These are phyloP conservation scores for Mycena chlorophos DNA, from an alignment of 768 basidiomycete species.

Conservation along the genomic window DNA sequence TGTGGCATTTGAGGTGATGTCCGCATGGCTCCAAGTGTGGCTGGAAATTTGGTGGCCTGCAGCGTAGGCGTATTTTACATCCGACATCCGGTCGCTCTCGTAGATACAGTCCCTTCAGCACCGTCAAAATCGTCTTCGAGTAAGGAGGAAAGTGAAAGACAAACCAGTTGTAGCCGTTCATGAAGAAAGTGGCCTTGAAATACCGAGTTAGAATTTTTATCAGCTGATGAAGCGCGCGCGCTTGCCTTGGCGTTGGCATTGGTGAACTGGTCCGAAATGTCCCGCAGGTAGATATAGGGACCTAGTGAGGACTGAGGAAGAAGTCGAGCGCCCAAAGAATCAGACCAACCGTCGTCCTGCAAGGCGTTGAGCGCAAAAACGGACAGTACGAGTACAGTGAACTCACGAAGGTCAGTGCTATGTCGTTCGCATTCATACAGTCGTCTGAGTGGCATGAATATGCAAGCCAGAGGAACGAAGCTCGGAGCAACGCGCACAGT, in stretches of 20 bases:
- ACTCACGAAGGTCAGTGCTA: slow-evolving; percentile 36
- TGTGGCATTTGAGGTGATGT: slow-evolving; percentile 33
- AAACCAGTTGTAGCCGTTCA: slow-evolving; percentile 44
- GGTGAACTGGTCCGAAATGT: slow-evolving; percentile 33
- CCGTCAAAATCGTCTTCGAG: too few relatives aligned
- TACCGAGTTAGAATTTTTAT: not conserved
- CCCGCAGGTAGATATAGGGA: slow-evolving; percentile 34
- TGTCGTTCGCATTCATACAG: slow-evolving; percentile 35
- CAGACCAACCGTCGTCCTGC: slow-evolving; percentile 11
- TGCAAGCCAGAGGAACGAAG: too few relatives aligned
- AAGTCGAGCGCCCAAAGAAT: too few relatives aligned
- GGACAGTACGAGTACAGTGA: not conserved
- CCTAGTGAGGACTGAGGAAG: too few relatives aligned
- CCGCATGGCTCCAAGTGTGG: slow-evolving; percentile 45
- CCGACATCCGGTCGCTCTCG: slow-evolving; percentile 23
- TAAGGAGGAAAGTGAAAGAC: too few relatives aligned
- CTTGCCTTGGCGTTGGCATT: slow-evolving; percentile 26
- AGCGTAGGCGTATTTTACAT: slow-evolving; percentile 38
- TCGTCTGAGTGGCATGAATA: slow-evolving; percentile 24
- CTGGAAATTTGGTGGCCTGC: slow-evolving; percentile 46
- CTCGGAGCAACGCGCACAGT: too few relatives aligned
- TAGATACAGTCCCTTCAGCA: slow-evolving; percentile 46
- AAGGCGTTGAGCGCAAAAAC: not conserved
- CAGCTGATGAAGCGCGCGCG: too few relatives aligned
- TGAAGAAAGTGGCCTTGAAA: slow-evolving; percentile 44